phyloP scores from a whole-genome alignment of 176 grass and related monocot species.

The Dendrocalamus sinicus region DNA sequence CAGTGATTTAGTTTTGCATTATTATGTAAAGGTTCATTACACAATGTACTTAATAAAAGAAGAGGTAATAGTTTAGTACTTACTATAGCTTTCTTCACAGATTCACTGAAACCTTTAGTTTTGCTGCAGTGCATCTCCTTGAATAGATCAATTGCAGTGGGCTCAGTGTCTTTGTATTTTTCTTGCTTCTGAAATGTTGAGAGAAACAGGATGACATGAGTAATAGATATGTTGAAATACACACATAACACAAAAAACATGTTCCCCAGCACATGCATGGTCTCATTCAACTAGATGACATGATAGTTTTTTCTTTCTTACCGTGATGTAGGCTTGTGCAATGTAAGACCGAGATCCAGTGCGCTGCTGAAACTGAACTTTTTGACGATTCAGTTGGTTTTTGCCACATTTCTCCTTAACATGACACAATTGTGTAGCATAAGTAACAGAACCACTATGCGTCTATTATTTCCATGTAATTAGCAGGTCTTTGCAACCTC shows the following conservation, averaged over 20 bases:
- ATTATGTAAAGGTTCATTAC: too few species aligned
- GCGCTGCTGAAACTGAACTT: neutral
- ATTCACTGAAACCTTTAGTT: neutral
- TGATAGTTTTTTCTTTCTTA: neutral
- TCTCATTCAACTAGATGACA: neutral
- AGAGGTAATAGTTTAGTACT: neutral
- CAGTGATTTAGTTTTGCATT: too few species aligned
- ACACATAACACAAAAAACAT: neutral
- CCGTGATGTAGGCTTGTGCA: neutral
- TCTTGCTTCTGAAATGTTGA: neutral
- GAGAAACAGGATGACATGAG: neutral
- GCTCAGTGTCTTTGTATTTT: neutral
- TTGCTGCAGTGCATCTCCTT: neutral
- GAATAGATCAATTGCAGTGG: neutral
- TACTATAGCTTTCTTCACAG: neutral
- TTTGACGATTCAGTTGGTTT: neutral
- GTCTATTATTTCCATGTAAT: neutral
- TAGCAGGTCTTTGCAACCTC: neutral
- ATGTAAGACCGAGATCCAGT: neutral
- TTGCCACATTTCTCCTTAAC: neutral
- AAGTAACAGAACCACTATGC: neutral
- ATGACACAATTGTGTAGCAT: neutral
- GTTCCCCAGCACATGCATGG: neutral
- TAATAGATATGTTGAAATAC: neutral
- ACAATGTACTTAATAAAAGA: too few species aligned